phyloP scores from a whole-genome alignment of 2,329 filamentous ascomycete species.

The Arthrobotrys sinensis region DNA sequence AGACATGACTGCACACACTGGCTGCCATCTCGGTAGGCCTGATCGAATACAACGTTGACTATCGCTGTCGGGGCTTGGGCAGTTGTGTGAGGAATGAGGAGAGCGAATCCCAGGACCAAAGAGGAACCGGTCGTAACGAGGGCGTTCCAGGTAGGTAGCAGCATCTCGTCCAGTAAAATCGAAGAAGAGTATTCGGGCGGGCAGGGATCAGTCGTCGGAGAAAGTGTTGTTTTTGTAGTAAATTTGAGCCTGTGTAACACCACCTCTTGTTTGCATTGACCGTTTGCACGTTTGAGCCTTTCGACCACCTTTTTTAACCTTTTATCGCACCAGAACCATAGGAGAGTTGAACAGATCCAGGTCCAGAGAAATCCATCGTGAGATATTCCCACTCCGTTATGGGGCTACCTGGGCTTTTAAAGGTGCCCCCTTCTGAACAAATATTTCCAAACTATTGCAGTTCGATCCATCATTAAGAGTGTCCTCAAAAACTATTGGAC shows the following conservation, averaged over 20 bases:
- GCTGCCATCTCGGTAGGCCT: slow-evolving; percentile 26
- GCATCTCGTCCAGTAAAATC: slow-evolving; percentile 34
- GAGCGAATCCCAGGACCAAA: slow-evolving; percentile 18
- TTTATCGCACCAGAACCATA: slow-evolving; percentile 50
- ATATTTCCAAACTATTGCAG: slow-evolving; percentile 50
- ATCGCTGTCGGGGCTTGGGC: slow-evolving; percentile 48
- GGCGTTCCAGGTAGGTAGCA: slow-evolving; percentile 32
- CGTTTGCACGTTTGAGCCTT: slow-evolving; percentile 51
- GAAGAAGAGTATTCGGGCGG: slow-evolving; percentile 26
- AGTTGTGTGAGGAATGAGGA: slow-evolving; percentile 23
- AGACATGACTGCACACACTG: slow-evolving; percentile 64
- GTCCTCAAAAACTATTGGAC: slow-evolving; percentile 48
- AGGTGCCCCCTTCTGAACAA: slow-evolving; percentile 33
- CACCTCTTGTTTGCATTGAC: slow-evolving; percentile 35
- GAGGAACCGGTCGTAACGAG: slow-evolving; percentile 35
- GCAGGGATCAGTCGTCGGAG: slow-evolving; percentile 24
- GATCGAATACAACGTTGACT: slow-evolving; percentile 40
- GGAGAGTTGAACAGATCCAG: slow-evolving; percentile 37
- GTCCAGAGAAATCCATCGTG: slow-evolving; percentile 50
- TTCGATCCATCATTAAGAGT: slow-evolving; percentile 45
- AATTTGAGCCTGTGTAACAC: slow-evolving; percentile 53
- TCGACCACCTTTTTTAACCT: slow-evolving; percentile 37
- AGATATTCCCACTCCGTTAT: slow-evolving; percentile 36
- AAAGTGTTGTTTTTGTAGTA: slow-evolving; percentile 54
- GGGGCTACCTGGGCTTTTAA: slow-evolving; percentile 51